Evolutionary conservation across 2,329 filamentous ascomycete species (phyloP), one percentile per base, ranked within the genome.

Genomic region (Calonectria hawksworthii): DNA sequence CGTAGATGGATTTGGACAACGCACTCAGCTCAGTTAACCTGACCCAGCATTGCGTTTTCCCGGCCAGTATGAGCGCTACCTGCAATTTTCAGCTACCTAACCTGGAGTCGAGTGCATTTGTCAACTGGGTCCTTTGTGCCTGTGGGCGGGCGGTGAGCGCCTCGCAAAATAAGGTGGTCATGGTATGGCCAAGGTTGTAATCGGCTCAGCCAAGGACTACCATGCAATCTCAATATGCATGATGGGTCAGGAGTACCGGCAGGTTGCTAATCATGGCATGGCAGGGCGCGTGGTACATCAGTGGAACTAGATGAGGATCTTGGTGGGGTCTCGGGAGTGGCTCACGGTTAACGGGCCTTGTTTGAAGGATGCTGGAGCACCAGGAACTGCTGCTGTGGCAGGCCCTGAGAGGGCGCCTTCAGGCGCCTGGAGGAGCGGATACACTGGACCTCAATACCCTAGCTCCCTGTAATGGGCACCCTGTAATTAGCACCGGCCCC

Each of bases 141-240:
- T 47, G 61, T 34, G 61, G 26, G 36, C 52, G 61, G 72, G 72
- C 67, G 72, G 61, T 70, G 67, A 70, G 66, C 26, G 65, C 44
- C 56, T 28, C 10, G 56, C 18, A 26, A 38, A 68, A 36, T 11
- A 21, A 52, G 61, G 34, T 65, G 59, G 18, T 26, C 21, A 50
- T 21, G 23, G 18, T 47, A 61, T 23, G 13, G 26, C 56, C 56
- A 63, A 38, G 56, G 56, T 63, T 44, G 56, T 23, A 63, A 63
- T 63, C 34, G 23, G 56, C 14, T 63, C 23, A 9, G 56, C 56
- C 56, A 41, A 44, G 28, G 41, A 59, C 36, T 34, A 38, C 67
- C 72, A 66, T 74, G 72, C 41, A 70, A 74, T 74, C 36, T 74
- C 67, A 70, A 54, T 30, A 13, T 63, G 72, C 67, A 70, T 74